Conservation (phyloP, 495 filamentous ascomycete species). For the Aspergillus panamensis region DNA sequence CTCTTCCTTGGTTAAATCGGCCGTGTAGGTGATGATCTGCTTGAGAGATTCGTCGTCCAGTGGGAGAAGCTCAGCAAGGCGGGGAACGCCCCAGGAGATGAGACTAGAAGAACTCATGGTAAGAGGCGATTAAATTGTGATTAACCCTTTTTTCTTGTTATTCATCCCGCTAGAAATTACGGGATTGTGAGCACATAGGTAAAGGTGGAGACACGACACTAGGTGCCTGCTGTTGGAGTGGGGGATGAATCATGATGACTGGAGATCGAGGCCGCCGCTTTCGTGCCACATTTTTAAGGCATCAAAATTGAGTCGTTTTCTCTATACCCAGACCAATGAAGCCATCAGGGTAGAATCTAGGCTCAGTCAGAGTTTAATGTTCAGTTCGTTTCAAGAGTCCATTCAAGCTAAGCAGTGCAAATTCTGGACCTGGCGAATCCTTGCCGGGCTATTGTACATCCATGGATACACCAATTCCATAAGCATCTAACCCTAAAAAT, state of each 20-base stretch:
- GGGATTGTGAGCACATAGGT: too few relatives aligned
- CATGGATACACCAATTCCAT: slow-evolving; percentile 9
- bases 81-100: slow-evolving; percentile 56
- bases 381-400: neutral
- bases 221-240: too few relatives aligned
- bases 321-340: neutral
- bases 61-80: slow-evolving; percentile 73
- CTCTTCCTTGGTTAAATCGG: slow-evolving; percentile 65
- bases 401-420: slow-evolving; percentile 1
- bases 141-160: neutral
- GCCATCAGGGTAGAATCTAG: neutral
- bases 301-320: neutral
- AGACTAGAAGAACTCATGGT: slow-evolving; percentile 26
- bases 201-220: too few relatives aligned
- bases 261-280: neutral
- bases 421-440: neutral
- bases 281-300: slow-evolving; percentile 21
- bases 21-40: slow-evolving; percentile 77
- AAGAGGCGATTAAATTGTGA: neutral
- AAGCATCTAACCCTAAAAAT: slow-evolving; percentile 23
- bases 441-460: slow-evolving; percentile 19
- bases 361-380: too few relatives aligned
- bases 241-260: neutral
- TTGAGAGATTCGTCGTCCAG: slow-evolving; percentile 78
- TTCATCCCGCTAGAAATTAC: neutral